Percentiles rank a stretch among this genome's conserved stretches.
Conservation (phyloP, 257 asterid species). For the Ballota nigra region DNA sequence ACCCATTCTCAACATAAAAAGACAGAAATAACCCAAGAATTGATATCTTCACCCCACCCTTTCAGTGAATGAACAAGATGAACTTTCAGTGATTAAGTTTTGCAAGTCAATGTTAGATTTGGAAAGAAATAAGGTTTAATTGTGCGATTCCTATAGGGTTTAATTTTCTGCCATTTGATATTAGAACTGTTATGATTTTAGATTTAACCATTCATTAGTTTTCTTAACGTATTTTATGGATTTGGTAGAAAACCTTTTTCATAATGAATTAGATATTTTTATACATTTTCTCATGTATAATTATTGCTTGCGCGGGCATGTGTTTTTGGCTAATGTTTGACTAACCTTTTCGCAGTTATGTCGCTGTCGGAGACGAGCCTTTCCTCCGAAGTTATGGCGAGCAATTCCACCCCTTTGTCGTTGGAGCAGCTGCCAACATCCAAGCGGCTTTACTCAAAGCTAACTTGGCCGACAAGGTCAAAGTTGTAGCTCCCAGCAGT, state of each 20-base stretch:
- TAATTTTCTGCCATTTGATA: neutral
- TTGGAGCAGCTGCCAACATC: constrained; percentile 78
- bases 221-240: neutral
- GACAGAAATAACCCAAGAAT: neutral
- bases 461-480: constrained; percentile 55
- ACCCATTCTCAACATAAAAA: neutral
- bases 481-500: constrained; percentile 73
- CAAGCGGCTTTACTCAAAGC: constrained; percentile 63
- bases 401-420: constrained; percentile 66
- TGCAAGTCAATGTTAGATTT: neutral
- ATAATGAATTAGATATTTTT: neutral
- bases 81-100: neutral
- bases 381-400: constrained; percentile 63
- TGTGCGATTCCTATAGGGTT: neutral
- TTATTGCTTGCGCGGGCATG: neutral
- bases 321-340: constrained; percentile 5
- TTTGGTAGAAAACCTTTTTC: neutral
- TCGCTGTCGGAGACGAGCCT: constrained; percentile 82
- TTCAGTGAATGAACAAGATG: neutral
- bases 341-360: constrained; percentile 42
- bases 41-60: neutral
- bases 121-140: neutral
- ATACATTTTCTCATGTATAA: neutral
- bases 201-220: neutral
- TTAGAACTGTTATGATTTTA: neutral